These are phyloP conservation scores for Clonostachys chloroleuca DNA, from an alignment of 2,329 filamentous ascomycete genomes.

Conservation along the genomic window DNA sequence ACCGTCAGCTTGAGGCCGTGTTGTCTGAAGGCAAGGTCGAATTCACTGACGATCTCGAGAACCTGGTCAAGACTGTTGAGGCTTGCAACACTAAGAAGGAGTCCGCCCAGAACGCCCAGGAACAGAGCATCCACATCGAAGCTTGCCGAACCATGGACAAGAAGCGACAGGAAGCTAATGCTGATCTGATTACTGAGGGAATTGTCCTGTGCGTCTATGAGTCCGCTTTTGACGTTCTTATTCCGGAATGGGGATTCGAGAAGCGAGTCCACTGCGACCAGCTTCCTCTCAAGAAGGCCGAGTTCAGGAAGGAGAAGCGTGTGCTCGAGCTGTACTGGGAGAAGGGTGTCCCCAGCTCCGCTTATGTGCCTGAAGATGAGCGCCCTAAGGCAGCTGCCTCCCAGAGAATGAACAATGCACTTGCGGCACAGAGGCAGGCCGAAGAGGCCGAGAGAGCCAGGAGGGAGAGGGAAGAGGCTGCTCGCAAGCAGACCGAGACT, in stretches of 20 bases:
- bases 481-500: conserved; percentile 91
- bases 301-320: conserved; percentile 94
- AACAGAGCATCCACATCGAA: conserved; percentile 98
- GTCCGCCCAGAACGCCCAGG: conserved; percentile 92
- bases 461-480: conserved; percentile 85
- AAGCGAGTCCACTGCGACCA: conserved; percentile 99
- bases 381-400: conserved; percentile 78
- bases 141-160: conserved; percentile 95
- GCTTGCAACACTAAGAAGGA: conserved; percentile 99
- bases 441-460: conserved; percentile 77
- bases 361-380: conserved; percentile 95
- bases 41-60: conserved; percentile 85
- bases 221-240: conserved; percentile 95
- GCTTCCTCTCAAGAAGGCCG: conserved; percentile 96
- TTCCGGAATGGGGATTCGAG: conserved; percentile 97
- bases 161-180: conserved; percentile 78
- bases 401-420: conserved; percentile 69
- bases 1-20: conserved; percentile 86
- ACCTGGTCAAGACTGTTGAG: conserved; percentile 86
- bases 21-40: conserved; percentile 79
- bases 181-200: conserved; percentile 90
- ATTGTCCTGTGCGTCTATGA: conserved; percentile 98
- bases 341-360: conserved; percentile 95
- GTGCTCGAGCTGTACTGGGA: conserved; percentile 98
- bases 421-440: conserved; percentile 72